Conservation (phyloP, 1,284 basidiomycete genomes). For the Cutaneotrichosporon spelunceum region DNA sequence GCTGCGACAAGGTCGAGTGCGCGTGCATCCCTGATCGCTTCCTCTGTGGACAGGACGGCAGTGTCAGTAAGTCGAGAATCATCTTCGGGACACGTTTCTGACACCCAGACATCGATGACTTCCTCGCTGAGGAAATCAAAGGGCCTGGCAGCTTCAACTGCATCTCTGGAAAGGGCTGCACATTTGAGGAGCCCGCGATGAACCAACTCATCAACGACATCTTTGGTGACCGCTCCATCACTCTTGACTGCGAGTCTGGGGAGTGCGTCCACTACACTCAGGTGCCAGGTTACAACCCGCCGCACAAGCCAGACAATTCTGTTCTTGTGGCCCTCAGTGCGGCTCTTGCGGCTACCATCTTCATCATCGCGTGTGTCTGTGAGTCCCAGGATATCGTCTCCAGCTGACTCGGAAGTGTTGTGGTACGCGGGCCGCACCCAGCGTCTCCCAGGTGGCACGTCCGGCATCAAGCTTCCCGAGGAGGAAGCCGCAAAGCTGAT, state of each 20-base stretch:
- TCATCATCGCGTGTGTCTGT: conserved; percentile 55
- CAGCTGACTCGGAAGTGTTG: conserved; percentile 57
- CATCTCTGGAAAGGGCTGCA: conserved; percentile 67
- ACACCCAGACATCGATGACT: conserved; percentile 80
- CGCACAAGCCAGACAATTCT: conserved; percentile 74
- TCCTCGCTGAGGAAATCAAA: conserved; percentile 81
- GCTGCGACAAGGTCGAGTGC: conserved; percentile 79
- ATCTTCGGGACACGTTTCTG: not conserved
- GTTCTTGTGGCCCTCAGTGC: conserved; percentile 78
- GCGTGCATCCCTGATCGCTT: conserved; percentile 87
- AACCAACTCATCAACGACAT: conserved; percentile 88
- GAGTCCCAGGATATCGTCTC: conserved; percentile 22
- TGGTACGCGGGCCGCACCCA: conserved; percentile 82
- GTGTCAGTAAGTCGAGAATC: conserved; percentile 64
- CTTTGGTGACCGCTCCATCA: conserved; percentile 88
- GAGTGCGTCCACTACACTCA: conserved; percentile 92
- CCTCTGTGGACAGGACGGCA: conserved; percentile 92
- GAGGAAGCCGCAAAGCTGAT: conserved; percentile 79
- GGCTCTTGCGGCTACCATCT: conserved; percentile 63
- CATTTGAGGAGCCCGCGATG: conserved; percentile 94
- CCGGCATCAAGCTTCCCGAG: conserved; percentile 73
- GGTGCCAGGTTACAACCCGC: conserved; percentile 85
- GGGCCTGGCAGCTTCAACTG: conserved; percentile 88
- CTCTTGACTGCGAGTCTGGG: conserved; percentile 78
- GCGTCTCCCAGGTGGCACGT: conserved; percentile 61